Base-by-base conservation (phyloP, 257 asterid genomes). In the Jacaranda copaia region DNA sequence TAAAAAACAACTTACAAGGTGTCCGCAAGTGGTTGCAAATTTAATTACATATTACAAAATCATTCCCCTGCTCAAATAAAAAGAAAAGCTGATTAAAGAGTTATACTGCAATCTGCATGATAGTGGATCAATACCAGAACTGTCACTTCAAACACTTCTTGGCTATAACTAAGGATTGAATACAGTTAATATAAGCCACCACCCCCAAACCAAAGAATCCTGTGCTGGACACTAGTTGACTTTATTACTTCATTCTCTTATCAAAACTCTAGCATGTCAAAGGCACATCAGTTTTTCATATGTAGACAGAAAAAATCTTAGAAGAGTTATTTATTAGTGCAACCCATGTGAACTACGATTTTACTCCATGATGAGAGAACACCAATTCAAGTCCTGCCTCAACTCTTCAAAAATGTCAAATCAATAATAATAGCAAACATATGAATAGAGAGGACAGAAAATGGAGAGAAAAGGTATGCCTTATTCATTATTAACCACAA, bases 401-500 rank as follows among this genome's bases (percentile, higher is more conserved):
- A 58, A 36, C 81, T 58, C 52, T 77, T 66, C 76, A 66, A 11
- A 70, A 14, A 76, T 68, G 55, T 6, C 19, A 4, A 64, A 42
- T 71, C 20, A 42, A 69, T 40, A 68, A 49, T 25, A 68, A 49
- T 19, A 60, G 53, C 55, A 32, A 15, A 14, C 1, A 38, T 39
- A 69, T 69, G 5, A 42, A 63, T 32, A 39, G 18, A 25, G 3
- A 16, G 56, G 48, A 39, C 56, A 61, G 73, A 36, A 19, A 1
- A 7, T 61, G 48, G 42, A 45, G 43, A 55, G 53, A 2, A 73
- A 16, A 13, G 14, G 43, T 43, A 68, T 49, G 38, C 51, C 45
- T 67, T 25, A 79, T 58, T 63, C 51, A 60, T 46, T 55, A 46
- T 45, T 40, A 36, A 70, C 48, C 66, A 63, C 15, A 52, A 65